phyloP scores from a whole-genome alignment of 192 early-diverging fungal genomes.

The Coemansia sp. region DNA sequence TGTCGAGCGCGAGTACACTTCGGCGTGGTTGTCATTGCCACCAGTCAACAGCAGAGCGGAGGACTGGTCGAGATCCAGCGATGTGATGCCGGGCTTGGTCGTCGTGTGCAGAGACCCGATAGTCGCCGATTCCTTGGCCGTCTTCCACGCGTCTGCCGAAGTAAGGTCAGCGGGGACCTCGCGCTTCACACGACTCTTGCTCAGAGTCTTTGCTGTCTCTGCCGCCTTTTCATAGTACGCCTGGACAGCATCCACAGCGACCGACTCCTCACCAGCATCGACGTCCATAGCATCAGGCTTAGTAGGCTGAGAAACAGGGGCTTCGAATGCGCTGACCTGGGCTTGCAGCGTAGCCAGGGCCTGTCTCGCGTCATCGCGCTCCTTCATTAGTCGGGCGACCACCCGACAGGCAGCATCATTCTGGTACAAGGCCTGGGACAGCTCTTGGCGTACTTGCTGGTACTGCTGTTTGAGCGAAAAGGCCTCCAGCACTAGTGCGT shows the following conservation, averaged over 20 bases:
- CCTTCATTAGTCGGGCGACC: conserved; percentile 86
- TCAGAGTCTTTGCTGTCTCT: conserved; percentile 60
- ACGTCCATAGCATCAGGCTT: conserved; percentile 32
- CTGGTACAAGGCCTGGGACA: conserved; percentile 93
- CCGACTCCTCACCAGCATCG: neutral
- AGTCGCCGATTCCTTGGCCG: conserved; percentile 54
- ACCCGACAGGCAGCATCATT: conserved; percentile 96
- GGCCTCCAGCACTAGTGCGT: conserved; percentile 93
- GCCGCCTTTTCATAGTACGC: conserved; percentile 35
- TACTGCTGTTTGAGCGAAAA: conserved; percentile 91
- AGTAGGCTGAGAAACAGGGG: neutral
- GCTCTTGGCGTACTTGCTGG: conserved; percentile 86
- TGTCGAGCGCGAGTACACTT: conserved; percentile 67
- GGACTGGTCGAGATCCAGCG: conserved; percentile 60
- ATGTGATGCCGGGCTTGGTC: conserved; percentile 69
- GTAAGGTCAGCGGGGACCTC: conserved; percentile 77
- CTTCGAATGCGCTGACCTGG: conserved; percentile 11
- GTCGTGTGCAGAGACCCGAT: conserved; percentile 72
- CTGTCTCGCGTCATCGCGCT: conserved; percentile 88
- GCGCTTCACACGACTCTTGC: conserved; percentile 75
- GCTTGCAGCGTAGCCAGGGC: conserved; percentile 32
- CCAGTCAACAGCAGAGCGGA: conserved; percentile 74
- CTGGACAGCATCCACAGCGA: conserved; percentile 20
- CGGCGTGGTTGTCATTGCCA: conserved; percentile 76
- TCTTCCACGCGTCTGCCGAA: conserved; percentile 65